These are phyloP conservation scores for Prunus salicina DNA, from an alignment of 306 rosid genomes.

Conservation along the genomic window DNA sequence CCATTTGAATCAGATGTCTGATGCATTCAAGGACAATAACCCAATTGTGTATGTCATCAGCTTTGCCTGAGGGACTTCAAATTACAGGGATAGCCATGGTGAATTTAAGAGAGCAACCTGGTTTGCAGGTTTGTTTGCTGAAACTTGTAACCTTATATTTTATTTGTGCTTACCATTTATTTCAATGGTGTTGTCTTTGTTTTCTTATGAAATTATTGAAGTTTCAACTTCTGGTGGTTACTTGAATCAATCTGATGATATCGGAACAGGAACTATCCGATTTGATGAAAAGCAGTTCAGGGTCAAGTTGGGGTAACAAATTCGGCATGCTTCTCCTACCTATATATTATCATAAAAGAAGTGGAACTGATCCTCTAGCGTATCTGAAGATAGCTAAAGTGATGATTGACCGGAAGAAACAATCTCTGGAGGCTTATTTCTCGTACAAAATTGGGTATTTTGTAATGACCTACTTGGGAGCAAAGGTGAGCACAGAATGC, in stretches of 20 bases:
- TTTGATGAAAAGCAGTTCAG: conserved; percentile 61
- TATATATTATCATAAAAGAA: conserved; percentile 45
- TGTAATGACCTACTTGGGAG: background rate
- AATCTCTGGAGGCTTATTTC: background rate
- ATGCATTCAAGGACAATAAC: no score
- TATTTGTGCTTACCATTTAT: no score
- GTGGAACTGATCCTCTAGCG: conserved; percentile 37
- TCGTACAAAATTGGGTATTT: background rate
- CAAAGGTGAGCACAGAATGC: background rate
- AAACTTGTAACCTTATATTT: background rate
- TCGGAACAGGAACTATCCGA: conserved; percentile 54
- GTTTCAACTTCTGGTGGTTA: background rate
- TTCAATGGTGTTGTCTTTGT: background rate
- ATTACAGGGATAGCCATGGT: conserved; percentile 85
- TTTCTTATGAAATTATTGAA: background rate
- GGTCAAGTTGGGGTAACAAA: conserved; percentile 83
- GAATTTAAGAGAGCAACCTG: conserved; percentile 67
- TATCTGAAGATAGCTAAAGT: background rate
- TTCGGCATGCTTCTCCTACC: conserved; percentile 75
- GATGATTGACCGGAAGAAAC: background rate
- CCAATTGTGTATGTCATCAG: conserved; percentile 26
- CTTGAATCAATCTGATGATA: background rate
- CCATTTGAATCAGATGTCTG: background rate
- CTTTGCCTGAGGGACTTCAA: conserved; percentile 58
- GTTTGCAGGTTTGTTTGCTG: conserved; percentile 52